Percentiles rank a stretch among this genome's conserved stretches.
Evolutionary conservation across 768 basidiomycete species (phyloP).

Genomic region (Collybia sp.): DNA sequence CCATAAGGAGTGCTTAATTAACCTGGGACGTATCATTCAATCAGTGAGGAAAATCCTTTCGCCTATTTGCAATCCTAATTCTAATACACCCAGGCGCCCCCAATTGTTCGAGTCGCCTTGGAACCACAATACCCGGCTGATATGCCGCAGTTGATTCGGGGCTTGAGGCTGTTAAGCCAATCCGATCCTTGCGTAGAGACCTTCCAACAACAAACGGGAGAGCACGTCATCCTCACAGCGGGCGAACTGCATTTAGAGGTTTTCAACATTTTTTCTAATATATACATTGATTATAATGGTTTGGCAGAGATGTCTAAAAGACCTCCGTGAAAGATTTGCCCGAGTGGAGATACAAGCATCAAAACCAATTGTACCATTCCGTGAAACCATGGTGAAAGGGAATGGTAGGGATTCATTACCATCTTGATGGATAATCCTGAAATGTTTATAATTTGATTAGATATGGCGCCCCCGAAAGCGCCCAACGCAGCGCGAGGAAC

Average conservation of each 20-base stretch:
- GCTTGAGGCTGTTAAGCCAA: constrained; percentile 85
- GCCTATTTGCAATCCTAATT: constrained; percentile 1
- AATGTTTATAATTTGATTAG: constrained; percentile 30
- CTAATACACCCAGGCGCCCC: constrained; percentile 53
- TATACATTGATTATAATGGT: constrained; percentile 1
- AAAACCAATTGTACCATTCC: constrained; percentile 94
- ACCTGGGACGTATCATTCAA: constrained; percentile 69
- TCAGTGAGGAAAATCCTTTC: constrained; percentile 37
- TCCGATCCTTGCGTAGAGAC: constrained; percentile 97
- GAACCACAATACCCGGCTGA: constrained; percentile 82
- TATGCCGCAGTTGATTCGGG: constrained; percentile 84
- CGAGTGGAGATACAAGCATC: constrained; percentile 90
- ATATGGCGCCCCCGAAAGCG: constrained; percentile 85
- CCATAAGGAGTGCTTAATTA: constrained; percentile 58
- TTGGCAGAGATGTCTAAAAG: constrained; percentile 86
- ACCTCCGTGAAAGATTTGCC: constrained; percentile 94
- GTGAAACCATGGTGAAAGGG: constrained; percentile 87
- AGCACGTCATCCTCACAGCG: constrained; percentile 94
- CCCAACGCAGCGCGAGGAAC: constrained; percentile 71
- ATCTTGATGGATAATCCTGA: not conserved
- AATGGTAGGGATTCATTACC: constrained; percentile 40
- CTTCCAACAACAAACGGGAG: constrained; percentile 95
- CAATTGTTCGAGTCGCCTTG: constrained; percentile 93
- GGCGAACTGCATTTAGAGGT: constrained; percentile 97
- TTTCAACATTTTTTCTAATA: constrained; percentile 9